A percentile compares a stretch with the other conserved stretches of the same genome.
Conservation (phyloP, 2,329 filamentous ascomycete genomes). For the Sporothrix dimorphospora region DNA sequence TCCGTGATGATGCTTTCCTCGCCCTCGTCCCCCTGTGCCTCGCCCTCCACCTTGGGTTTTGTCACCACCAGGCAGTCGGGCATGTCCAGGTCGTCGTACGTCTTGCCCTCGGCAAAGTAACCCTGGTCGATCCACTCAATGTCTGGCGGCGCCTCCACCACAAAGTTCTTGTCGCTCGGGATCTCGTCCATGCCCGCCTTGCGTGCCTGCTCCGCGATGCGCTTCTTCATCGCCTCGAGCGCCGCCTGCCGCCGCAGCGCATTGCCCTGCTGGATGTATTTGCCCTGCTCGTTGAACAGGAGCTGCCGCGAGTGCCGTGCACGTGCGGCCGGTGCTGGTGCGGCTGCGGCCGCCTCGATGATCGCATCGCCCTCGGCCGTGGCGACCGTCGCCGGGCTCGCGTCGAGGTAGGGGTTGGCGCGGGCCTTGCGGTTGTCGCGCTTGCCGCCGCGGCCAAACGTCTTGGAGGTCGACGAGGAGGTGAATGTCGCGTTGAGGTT, state of each 20-base stretch:
- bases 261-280: slow-evolving; percentile 94
- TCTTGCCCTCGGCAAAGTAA: slow-evolving; percentile 68
- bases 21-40: slow-evolving; percentile 48
- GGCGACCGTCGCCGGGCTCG: slow-evolving; percentile 59
- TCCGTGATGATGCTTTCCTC: slow-evolving; percentile 86
- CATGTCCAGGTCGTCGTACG: slow-evolving; percentile 72
- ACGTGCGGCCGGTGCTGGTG: slow-evolving; percentile 54
- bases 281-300: slow-evolving; percentile 92
- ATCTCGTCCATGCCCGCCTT: slow-evolving; percentile 95
- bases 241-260: slow-evolving; percentile 84
- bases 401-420: slow-evolving; percentile 81
- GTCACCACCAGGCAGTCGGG: slow-evolving; percentile 58
- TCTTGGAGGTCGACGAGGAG: slow-evolving; percentile 43
- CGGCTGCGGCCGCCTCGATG: slow-evolving; percentile 62
- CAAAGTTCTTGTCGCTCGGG: slow-evolving; percentile 84
- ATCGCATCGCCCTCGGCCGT: slow-evolving; percentile 57
- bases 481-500: slow-evolving; percentile 54
- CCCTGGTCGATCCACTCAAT: slow-evolving; percentile 99
- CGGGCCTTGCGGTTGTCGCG: slow-evolving; percentile 18
- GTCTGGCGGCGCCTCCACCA: slow-evolving; percentile 80
- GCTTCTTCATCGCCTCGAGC: slow-evolving; percentile 91
- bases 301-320: slow-evolving; percentile 74
- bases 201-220: slow-evolving; percentile 82
- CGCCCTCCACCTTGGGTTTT: slow-evolving; percentile 37
- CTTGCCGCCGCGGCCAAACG: slow-evolving; percentile 26